Evolutionary conservation across 2,329 filamentous ascomycete species (phyloP).

Genomic region (Fusarium tuaranense): DNA sequence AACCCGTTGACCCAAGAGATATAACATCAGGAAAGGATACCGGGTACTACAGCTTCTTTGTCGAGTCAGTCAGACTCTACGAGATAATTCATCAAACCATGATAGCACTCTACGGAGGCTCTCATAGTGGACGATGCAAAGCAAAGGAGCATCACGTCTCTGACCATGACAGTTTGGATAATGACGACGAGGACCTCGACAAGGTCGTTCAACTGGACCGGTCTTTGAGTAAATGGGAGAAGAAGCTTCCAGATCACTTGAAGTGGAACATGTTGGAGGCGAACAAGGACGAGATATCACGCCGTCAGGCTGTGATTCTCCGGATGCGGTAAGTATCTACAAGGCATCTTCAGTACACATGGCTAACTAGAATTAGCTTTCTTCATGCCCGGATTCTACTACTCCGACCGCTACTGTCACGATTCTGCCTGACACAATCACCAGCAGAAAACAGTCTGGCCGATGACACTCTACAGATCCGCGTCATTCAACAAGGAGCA

Average conservation of each 20-base stretch:
- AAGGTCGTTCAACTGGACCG: slow-evolving; percentile 49
- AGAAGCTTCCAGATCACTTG: slow-evolving; percentile 43
- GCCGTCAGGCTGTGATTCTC: slow-evolving; percentile 49
- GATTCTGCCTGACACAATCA: slow-evolving; percentile 47
- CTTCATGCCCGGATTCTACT: slow-evolving; percentile 51
- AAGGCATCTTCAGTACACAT: not conserved
- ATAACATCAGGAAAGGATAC: not conserved
- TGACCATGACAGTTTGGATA: slow-evolving; percentile 6
- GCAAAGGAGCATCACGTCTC: slow-evolving; percentile 12
- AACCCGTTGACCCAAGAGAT: not conserved
- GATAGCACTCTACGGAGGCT: slow-evolving; percentile 43
- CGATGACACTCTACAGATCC: slow-evolving; percentile 40
- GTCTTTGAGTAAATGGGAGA: slow-evolving; percentile 48
- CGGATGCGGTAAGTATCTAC: slow-evolving; percentile 45
- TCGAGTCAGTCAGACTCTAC: slow-evolving; percentile 51
- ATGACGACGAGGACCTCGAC: slow-evolving; percentile 44
- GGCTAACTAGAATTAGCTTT: slow-evolving; percentile 35
- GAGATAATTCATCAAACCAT: slow-evolving; percentile 52
- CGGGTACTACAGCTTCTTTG: slow-evolving; percentile 47
- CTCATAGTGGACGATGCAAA: slow-evolving; percentile 7
- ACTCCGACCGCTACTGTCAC: slow-evolving; percentile 47
- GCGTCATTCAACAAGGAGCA: slow-evolving; percentile 49
- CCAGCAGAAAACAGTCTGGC: slow-evolving; percentile 12
- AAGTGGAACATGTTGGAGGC: slow-evolving; percentile 29
- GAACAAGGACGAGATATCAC: slow-evolving; percentile 41